Base-by-base conservation (phyloP, 2,329 filamentous ascomycete species). In the Berkeleyomyces rouxiae region DNA sequence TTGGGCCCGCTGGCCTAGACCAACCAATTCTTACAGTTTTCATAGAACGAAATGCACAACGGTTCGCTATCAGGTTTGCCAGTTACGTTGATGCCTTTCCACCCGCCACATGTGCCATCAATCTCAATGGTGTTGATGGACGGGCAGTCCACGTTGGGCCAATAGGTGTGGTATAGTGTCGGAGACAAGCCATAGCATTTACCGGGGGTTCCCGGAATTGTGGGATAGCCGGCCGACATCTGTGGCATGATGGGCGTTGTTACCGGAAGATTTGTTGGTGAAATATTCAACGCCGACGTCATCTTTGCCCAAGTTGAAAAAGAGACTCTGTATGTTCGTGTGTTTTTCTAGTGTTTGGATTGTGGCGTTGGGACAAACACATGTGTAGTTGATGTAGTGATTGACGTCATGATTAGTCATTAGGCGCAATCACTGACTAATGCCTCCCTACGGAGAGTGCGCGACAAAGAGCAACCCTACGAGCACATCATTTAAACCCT, bases 11-110 rank as follows among this genome's bases (percentile, higher is more conserved):
- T 10, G 16, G 7, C 9, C 7, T 42, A 1, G 1, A 42, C 7
- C 7, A 36, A 23, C 6, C 2, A 33, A 42, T 31, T 40, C 59
- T 36, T 61, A 55, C 53, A 58, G n/a, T 44, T 59, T 42, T 64
- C 53, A 31, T 59, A 64, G 6, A 64, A 64, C 5, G 63, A 49
- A 1, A 57, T 61, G 36, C 63, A 64, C 4, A 64, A 5, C 3
- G 51, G 16, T 11, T 43, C 40, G 13, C 36, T 23, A 1, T 37
- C 53, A 31, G 55, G 42, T 16, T 16, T 49, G 33, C 40, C 13
- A n/a, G 55, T 53, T 3, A 23, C 7, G 16, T 55, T 37, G 31
- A 39, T n/a, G 23, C 40, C 31, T 7, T 64, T 46, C 63, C 63
- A 64, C 11, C 42, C 43, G 3, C 40, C 11, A 40, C 59, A 64